Evolutionary conservation across 805 yeast species (phyloP).

Genomic region (Candida loeiensis): DNA sequence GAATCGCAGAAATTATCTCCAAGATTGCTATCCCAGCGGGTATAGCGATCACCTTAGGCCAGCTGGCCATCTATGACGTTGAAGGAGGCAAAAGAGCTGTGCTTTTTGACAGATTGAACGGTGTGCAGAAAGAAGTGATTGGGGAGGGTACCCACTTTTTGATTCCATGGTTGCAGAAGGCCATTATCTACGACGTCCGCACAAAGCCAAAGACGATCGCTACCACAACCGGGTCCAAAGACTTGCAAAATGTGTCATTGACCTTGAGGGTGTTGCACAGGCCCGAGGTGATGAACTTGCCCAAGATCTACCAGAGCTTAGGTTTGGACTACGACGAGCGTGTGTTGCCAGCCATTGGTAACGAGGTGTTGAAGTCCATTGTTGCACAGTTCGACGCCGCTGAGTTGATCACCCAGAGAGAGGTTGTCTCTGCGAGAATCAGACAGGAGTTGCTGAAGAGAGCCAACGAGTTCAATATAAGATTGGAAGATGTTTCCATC

Average conservation of each 20-base stretch:
- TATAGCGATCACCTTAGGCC: conserved; percentile 64
- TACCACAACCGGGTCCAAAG: conserved; percentile 95
- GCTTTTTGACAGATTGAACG: conserved; percentile 84
- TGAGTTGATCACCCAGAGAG: conserved; percentile 95
- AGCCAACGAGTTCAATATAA: conserved; percentile 85
- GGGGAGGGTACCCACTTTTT: conserved; percentile 98
- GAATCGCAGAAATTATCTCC: conserved; percentile 35
- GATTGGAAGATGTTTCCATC: conserved; percentile 92
- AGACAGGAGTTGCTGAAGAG: conserved; percentile 79
- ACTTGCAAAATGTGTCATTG: conserved; percentile 90
- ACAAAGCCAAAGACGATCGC: conserved; percentile 93
- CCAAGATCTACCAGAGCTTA: conserved; percentile 82
- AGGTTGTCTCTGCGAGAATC: conserved; percentile 84
- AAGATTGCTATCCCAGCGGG: conserved; percentile 69
- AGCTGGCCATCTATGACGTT: conserved; percentile 88
- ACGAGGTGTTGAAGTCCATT: conserved; percentile 82
- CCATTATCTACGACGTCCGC: conserved; percentile 86
- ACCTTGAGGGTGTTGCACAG: conserved; percentile 91
- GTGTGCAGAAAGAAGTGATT: conserved; percentile 82
- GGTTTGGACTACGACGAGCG: conserved; percentile 95
- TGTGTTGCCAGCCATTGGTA: conserved; percentile 88
- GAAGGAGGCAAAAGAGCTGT: conserved; percentile 96
- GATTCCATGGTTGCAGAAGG: conserved; percentile 93
- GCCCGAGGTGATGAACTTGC: conserved; percentile 82
- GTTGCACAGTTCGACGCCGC: conserved; percentile 97